Percentiles rank a stretch among this genome's conserved stretches.
Conservation (phyloP, 2,329 filamentous ascomycete species). For the Phaeoacremonium minimum region DNA sequence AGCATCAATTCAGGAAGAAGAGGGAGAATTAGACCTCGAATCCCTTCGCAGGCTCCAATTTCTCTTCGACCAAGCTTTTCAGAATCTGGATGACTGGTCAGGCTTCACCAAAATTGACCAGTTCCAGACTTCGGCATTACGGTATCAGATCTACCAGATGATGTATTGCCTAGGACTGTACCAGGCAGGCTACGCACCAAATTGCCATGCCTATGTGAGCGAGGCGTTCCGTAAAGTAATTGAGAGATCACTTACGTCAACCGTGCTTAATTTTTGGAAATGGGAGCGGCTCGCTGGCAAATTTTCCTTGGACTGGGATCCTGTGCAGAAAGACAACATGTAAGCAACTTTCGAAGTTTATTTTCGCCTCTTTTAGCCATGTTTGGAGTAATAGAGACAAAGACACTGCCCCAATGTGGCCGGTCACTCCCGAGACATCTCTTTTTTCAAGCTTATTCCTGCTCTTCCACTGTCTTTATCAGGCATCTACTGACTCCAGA, state of each 20-base stretch:
- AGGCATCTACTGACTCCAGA: no score
- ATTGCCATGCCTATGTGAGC: conserved; percentile 15
- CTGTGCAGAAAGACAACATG: conserved; percentile 15
- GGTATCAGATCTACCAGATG: conserved; percentile 17
- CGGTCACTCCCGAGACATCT: no score
- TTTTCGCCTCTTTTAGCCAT: no score
- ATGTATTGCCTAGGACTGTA: conserved; percentile 13
- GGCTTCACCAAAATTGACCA: conserved; percentile 17
- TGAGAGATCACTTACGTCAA: conserved; percentile 13
- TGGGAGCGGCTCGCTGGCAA: conserved; percentile 13
- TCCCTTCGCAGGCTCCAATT: conserved; percentile 6
- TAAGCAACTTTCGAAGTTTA: no score
- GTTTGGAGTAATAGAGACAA: no score
- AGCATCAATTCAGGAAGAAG: neutral
- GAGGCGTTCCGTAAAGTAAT: conserved; percentile 13
- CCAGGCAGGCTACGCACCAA: conserved; percentile 12
- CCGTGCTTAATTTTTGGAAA: conserved; percentile 15
- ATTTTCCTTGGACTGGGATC: neutral
- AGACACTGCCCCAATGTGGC: no score
- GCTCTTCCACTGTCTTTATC: no score
- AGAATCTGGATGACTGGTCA: conserved; percentile 11
- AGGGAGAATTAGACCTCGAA: neutral
- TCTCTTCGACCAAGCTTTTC: conserved; percentile 13
- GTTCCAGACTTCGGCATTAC: conserved; percentile 16
- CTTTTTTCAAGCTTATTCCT: no score